phyloP scores from a whole-genome alignment of 495 filamentous ascomycete genomes.

The Daldinia concentrica region DNA sequence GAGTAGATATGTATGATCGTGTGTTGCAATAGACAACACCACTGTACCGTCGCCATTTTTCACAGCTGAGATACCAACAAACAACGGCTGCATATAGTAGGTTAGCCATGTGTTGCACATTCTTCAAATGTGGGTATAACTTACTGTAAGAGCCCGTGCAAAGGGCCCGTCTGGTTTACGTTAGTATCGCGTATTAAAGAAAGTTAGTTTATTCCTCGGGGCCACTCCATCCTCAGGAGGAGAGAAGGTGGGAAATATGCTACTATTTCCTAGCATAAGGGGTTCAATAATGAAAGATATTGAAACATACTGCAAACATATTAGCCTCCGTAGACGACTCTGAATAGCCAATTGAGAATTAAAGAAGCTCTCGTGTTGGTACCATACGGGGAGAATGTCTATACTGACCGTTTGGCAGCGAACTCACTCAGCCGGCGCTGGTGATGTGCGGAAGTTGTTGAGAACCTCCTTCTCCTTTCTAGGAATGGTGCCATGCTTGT shows the following conservation, averaged over 20 bases:
- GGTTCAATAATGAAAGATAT: not conserved
- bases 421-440: constrained; percentile 35
- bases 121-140: constrained; percentile 15
- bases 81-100: constrained; percentile 63
- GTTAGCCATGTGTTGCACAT: constrained; percentile 24
- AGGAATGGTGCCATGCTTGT: constrained; percentile 26
- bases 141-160: constrained; percentile 56
- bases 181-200: constrained; percentile 9
- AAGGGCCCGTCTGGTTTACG: constrained; percentile 53
- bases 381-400: not conserved
- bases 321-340: constrained; percentile 12
- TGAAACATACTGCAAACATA: constrained; percentile 20
- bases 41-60: constrained; percentile 60
- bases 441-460: constrained; percentile 29
- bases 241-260: not conserved
- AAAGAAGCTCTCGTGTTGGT: not conserved
- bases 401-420: constrained; percentile 40
- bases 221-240: not conserved
- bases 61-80: constrained; percentile 67
- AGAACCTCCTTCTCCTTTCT: constrained; percentile 37
- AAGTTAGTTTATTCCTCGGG: not conserved
- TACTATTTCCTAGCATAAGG: not conserved
- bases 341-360: not conserved
- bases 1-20: constrained; percentile 80
- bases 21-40: constrained; percentile 72